Evolutionary conservation across 768 basidiomycete species (phyloP).

Genomic region (Pleurotus tuber-regium): DNA sequence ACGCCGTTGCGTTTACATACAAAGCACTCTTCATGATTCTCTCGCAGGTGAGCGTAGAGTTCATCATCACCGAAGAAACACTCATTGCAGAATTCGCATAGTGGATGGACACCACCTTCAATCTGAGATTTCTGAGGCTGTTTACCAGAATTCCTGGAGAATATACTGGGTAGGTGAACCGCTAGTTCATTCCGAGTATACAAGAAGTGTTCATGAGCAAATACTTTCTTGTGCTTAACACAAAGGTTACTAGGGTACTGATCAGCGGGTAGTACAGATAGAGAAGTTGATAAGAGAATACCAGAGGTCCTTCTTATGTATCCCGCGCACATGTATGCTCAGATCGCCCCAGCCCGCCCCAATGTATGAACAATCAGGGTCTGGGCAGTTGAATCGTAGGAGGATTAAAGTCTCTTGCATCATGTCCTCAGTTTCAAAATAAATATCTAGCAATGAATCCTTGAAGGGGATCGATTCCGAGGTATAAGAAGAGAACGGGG

Average conservation of each 20-base stretch:
- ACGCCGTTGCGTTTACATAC: conserved; percentile 84
- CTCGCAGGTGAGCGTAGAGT: conserved; percentile 90
- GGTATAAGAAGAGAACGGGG: conserved; percentile 56
- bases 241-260: conserved; percentile 71
- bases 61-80: conserved; percentile 94
- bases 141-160: conserved; percentile 28
- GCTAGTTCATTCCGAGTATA: conserved; percentile 64
- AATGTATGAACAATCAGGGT: conserved; percentile 76
- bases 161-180: conserved; percentile 75
- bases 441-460: conserved; percentile 72
- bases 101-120: conserved; percentile 72
- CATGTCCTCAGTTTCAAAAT: conserved; percentile 89
- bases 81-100: conserved; percentile 89
- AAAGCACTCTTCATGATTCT: conserved; percentile 95
- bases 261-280: not conserved
- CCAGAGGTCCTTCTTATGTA: conserved; percentile 83
- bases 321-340: conserved; percentile 75
- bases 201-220: conserved; percentile 89
- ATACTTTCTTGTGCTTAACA: conserved; percentile 87
- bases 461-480: conserved; percentile 58
- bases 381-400: conserved; percentile 93
- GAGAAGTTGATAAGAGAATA: conserved; percentile 23
- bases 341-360: conserved; percentile 89
- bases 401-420: conserved; percentile 93
- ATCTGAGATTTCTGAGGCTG: conserved; percentile 49